A percentile compares a stretch with the other conserved stretches of the same genome.
These are phyloP conservation scores for Naganishia cerealis DNA, from an alignment of 1,284 basidiomycete species.

Conservation along the genomic window DNA sequence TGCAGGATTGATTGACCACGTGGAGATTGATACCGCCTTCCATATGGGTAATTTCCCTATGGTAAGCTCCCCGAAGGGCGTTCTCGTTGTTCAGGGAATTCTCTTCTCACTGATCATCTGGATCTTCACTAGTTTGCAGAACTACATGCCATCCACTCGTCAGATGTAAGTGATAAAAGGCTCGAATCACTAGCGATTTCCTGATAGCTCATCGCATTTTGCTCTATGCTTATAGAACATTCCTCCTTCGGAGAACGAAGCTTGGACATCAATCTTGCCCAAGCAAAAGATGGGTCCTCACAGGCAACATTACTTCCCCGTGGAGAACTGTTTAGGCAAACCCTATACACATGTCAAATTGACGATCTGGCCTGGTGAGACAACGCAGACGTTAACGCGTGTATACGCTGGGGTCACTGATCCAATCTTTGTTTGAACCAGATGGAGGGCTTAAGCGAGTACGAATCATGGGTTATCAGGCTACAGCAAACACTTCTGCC, in stretches of 20 bases:
- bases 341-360: slow-evolving; percentile 80
- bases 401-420: not conserved
- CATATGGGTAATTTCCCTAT: slow-evolving; percentile 97
- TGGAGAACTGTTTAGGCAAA: slow-evolving; percentile 60
- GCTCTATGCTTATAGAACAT: slow-evolving; percentile 41
- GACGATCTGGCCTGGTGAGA: slow-evolving; percentile 73
- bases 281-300: slow-evolving; percentile 83
- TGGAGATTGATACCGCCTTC: slow-evolving; percentile 90
- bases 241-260: slow-evolving; percentile 52
- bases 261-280: slow-evolving; percentile 74
- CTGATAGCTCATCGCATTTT: not conserved
- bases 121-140: slow-evolving; percentile 56
- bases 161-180: slow-evolving; percentile 55
- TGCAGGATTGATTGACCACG: slow-evolving; percentile 69
- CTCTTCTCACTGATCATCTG: not conserved
- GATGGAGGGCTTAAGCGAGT: slow-evolving; percentile 95
- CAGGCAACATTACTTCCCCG: slow-evolving; percentile 81
- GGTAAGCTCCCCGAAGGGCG: slow-evolving; percentile 47
- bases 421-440: slow-evolving; percentile 28
- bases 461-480: slow-evolving; percentile 71
- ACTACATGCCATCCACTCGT: slow-evolving; percentile 65
- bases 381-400: not conserved
- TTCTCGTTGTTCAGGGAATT: too few species aligned
- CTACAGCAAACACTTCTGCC: slow-evolving; percentile 42
- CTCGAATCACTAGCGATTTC: not conserved